These are phyloP conservation scores for Gymnopus androsaceus DNA, from an alignment of 1,284 basidiomycete species.

Conservation along the genomic window DNA sequence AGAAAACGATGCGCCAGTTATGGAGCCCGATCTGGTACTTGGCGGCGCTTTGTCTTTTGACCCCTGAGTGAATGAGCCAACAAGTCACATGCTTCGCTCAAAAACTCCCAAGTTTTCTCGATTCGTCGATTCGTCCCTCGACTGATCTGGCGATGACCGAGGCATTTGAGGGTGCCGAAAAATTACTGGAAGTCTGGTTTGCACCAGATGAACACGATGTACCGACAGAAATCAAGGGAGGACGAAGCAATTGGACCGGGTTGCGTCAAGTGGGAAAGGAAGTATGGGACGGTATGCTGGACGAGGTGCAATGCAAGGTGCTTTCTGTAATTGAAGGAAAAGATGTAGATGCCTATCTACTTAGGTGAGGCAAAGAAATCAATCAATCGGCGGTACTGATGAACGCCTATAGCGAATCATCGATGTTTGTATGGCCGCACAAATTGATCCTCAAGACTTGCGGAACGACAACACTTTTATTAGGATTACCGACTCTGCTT, in stretches of 20 bases:
- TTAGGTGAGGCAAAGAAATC: constrained; percentile 63
- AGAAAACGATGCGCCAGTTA: too few species aligned
- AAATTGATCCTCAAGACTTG: constrained; percentile 98
- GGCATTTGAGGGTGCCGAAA: constrained; percentile 88
- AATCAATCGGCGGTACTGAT: too few species aligned
- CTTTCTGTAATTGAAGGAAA: constrained; percentile 86
- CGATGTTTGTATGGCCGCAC: constrained; percentile 94
- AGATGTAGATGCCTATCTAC: constrained; percentile 92
- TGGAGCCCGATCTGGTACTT: too few species aligned
- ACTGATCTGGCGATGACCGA: constrained; percentile 3
- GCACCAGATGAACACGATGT: constrained; percentile 71
- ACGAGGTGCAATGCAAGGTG: constrained; percentile 96
- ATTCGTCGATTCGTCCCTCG: too few species aligned
- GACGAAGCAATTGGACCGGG: constrained; percentile 55
- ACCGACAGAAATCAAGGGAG: constrained; percentile 44
- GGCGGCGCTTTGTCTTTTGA: too few species aligned
- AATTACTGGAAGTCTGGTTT: constrained; percentile 98
- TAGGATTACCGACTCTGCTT: too few species aligned
- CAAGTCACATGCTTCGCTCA: too few species aligned
- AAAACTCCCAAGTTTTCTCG: too few species aligned
- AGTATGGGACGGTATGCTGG: constrained; percentile 97
- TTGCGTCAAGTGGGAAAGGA: constrained; percentile 76
- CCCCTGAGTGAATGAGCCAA: too few species aligned
- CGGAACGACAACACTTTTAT: constrained; percentile 72
- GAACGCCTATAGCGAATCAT: constrained; percentile 80